phyloP scores from a whole-genome alignment of 805 yeast genomes.

The Kodamaea laetipori region DNA sequence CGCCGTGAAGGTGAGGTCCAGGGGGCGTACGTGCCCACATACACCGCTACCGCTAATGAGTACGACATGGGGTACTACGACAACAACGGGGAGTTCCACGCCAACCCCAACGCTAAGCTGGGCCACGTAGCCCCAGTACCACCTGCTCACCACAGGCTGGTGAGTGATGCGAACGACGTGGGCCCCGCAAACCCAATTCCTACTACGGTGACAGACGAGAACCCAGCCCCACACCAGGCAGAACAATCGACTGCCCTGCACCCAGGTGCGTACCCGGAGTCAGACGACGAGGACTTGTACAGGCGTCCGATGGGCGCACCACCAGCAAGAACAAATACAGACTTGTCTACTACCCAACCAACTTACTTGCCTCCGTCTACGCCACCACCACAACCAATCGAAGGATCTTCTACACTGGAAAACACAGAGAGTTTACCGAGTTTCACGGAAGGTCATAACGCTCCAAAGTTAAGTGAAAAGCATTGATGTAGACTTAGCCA shows the following conservation, averaged over 20 bases:
- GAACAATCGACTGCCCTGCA: too few species aligned
- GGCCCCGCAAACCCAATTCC: slow-evolving; percentile 18
- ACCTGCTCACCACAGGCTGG: slow-evolving; percentile 25
- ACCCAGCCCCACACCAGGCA: not conserved
- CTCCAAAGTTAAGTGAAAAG: slow-evolving; percentile 14
- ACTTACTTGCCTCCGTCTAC: slow-evolving; percentile 10
- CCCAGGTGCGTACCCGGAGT: not conserved
- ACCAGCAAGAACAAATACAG: not conserved
- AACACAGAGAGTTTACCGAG: slow-evolving; percentile 17
- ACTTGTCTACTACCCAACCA: not conserved
- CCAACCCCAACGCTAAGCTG: slow-evolving; percentile 34
- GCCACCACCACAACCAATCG: slow-evolving; percentile 12
- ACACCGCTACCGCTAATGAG: slow-evolving; percentile 60
- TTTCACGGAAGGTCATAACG: slow-evolving; percentile 16
- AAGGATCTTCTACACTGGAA: slow-evolving; percentile 13
- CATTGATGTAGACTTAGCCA: not conserved
- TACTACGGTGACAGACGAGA: slow-evolving; percentile 12
- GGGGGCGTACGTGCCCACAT: slow-evolving; percentile 60
- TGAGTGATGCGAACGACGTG: slow-evolving; percentile 17
- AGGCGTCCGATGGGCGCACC: slow-evolving; percentile 17
- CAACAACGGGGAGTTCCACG: slow-evolving; percentile 49
- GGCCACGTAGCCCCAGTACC: slow-evolving; percentile 21
- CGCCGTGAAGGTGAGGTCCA: slow-evolving; percentile 44
- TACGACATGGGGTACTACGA: slow-evolving; percentile 81
- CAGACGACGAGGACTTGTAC: slow-evolving; percentile 16